These are phyloP conservation scores for Pseudozyma pruni DNA, from an alignment of 1,284 basidiomycete genomes.

Conservation along the genomic window DNA sequence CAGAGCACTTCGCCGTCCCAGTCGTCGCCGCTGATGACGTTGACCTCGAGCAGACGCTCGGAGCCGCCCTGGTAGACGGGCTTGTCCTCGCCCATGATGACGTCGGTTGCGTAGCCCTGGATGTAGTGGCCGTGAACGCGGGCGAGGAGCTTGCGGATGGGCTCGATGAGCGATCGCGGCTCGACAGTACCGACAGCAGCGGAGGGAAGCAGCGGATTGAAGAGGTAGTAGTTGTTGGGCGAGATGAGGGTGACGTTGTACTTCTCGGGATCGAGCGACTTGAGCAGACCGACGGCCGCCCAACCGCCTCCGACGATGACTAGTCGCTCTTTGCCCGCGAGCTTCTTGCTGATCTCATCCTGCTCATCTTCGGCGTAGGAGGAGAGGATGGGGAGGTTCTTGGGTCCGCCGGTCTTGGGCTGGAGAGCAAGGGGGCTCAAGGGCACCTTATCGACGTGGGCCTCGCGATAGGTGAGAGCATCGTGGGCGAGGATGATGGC, in stretches of 20 bases:
- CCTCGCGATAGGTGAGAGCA: constrained; percentile 57
- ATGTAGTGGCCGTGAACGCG: constrained; percentile 63
- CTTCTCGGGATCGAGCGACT: constrained; percentile 56
- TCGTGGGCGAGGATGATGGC: constrained; percentile 58
- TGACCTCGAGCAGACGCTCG: constrained; percentile 62
- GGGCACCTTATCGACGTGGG: constrained; percentile 55
- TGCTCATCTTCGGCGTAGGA: constrained; percentile 51
- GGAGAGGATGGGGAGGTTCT: constrained; percentile 61
- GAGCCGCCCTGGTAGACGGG: constrained; percentile 33
- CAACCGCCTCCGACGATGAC: constrained; percentile 67
- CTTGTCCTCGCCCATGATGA: constrained; percentile 55
- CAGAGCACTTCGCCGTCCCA: constrained; percentile 55
- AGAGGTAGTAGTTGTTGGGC: constrained; percentile 67
- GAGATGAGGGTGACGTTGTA: constrained; percentile 66
- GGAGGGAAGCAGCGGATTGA: constrained; percentile 66
- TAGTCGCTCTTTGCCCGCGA: constrained; percentile 58
- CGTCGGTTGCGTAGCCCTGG: constrained; percentile 61
- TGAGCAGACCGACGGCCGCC: constrained; percentile 64
- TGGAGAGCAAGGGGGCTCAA: constrained; percentile 50
- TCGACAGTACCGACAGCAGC: constrained; percentile 66
- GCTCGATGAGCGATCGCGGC: constrained; percentile 64
- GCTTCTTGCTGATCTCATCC: constrained; percentile 27
- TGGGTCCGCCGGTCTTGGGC: constrained; percentile 59
- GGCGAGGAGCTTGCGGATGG: constrained; percentile 60
- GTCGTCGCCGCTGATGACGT: constrained; percentile 58